phyloP scores from a whole-genome alignment of 768 basidiomycete genomes.

The Tylopilus balloui region DNA sequence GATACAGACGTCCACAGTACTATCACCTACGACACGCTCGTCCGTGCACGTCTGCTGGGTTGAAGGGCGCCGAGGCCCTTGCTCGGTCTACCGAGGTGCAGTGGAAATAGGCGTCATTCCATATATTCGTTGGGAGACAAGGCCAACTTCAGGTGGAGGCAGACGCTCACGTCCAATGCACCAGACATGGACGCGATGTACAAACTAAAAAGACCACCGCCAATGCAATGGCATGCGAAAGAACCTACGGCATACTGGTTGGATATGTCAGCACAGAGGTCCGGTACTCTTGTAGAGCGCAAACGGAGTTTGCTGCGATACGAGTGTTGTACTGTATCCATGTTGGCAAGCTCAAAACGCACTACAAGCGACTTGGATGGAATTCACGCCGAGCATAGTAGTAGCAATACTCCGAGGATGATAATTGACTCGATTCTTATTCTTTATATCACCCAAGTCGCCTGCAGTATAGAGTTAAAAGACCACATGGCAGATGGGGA shows the following conservation, averaged over 20 bases:
- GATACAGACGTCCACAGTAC: slow-evolving; percentile 43
- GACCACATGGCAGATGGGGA: slow-evolving; percentile 5
- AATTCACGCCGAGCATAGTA: slow-evolving; percentile 27
- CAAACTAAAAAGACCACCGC: slow-evolving; percentile 73
- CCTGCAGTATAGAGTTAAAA: background rate
- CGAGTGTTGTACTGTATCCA: slow-evolving; percentile 45
- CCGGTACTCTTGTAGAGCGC: slow-evolving; percentile 2
- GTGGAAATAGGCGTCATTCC: slow-evolving; percentile 29
- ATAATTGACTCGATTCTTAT: background rate
- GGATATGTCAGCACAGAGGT: slow-evolving; percentile 7
- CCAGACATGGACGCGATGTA: slow-evolving; percentile 84
- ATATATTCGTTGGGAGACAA: background rate
- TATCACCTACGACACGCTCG: slow-evolving; percentile 77
- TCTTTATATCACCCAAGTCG: slow-evolving; percentile 13
- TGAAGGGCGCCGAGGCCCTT: slow-evolving; percentile 72
- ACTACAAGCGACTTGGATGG: background rate
- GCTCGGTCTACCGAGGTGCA: slow-evolving; percentile 57
- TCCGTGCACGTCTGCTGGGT: slow-evolving; percentile 81
- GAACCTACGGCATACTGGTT: slow-evolving; percentile 71
- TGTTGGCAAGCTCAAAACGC: background rate
- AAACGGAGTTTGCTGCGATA: slow-evolving; percentile 57
- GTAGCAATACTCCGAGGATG: background rate
- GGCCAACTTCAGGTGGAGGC: background rate
- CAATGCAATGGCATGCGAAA: slow-evolving; percentile 81
- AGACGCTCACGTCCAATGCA: slow-evolving; percentile 49